phyloP scores from a whole-genome alignment of 179 eudicot genomes.

The Camellia oleifera region DNA sequence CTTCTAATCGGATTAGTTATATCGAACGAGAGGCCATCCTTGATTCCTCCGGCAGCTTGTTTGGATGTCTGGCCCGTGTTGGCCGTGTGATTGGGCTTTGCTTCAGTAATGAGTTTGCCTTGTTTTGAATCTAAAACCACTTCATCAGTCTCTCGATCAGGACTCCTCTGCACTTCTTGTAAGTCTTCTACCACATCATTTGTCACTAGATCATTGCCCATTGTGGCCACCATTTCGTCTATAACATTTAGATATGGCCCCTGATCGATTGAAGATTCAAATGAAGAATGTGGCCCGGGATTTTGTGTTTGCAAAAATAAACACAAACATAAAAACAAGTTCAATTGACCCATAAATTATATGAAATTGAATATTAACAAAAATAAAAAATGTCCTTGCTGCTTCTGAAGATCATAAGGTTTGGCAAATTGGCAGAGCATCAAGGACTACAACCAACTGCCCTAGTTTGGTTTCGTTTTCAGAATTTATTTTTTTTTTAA shows the following conservation, averaged over 20 bases:
- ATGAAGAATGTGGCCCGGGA: constrained; percentile 26
- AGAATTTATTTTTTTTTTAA: too few species aligned
- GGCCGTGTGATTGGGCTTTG: constrained; percentile 8
- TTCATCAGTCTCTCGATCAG: constrained; percentile 18
- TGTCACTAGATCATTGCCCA: constrained; percentile 34
- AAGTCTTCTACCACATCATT: constrained; percentile 26
- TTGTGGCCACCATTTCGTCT: constrained; percentile 78
- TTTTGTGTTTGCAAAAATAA: constrained; percentile 27
- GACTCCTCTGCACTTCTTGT: constrained; percentile 20
- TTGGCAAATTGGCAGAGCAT: not conserved
- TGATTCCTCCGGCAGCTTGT: constrained; percentile 19
- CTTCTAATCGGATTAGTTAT: constrained; percentile 29
- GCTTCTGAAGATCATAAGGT: not conserved
- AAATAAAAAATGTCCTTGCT: too few species aligned
- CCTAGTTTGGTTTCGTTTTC: too few species aligned
- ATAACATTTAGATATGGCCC: constrained; percentile 70
- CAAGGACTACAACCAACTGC: too few species aligned
- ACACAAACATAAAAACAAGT: not conserved
- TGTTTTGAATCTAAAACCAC: constrained; percentile 15
- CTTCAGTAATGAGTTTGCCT: constrained; percentile 25
- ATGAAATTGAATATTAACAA: not conserved
- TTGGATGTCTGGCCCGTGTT: constrained; percentile 18
- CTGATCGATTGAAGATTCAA: constrained; percentile 59
- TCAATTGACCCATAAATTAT: not conserved
- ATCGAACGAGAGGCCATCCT: constrained; percentile 14